Evolutionary conservation across 352 stramenopile species (phyloP).

Genomic region (Pythium phragmitis): DNA sequence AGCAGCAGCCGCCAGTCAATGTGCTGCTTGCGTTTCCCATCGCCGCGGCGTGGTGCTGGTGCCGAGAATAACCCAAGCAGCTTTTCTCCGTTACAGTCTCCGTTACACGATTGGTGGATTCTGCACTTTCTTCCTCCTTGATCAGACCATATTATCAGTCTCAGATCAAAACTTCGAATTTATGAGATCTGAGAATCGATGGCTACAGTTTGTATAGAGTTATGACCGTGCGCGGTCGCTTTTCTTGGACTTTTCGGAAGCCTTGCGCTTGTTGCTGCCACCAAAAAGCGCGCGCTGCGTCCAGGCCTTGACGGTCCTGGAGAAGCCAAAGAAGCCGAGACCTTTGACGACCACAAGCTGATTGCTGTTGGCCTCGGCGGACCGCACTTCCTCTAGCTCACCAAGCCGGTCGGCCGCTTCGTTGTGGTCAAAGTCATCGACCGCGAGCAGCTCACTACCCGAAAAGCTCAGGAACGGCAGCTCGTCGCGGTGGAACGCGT

Average conservation of each 20-base stretch:
- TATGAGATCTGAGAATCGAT: background rate
- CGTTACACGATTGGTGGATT: too few species aligned
- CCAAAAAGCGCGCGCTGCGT: constrained; percentile 20
- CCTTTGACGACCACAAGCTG: constrained; percentile 55
- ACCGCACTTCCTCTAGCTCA: constrained; percentile 26
- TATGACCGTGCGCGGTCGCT: constrained; percentile 6
- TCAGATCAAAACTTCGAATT: too few species aligned
- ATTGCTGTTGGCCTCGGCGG: constrained; percentile 7
- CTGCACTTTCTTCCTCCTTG: too few species aligned
- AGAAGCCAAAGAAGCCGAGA: constrained; percentile 42
- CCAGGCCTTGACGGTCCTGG: constrained; percentile 18
- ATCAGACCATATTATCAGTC: too few species aligned
- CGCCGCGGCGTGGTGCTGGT: background rate
- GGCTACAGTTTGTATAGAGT: background rate
- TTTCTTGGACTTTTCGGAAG: constrained; percentile 19
- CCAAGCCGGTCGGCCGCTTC: constrained; percentile 23
- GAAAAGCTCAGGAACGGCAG: constrained; percentile 56
- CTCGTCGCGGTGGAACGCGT: constrained; percentile 65
- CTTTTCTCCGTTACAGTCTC: too few species aligned
- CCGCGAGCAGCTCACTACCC: constrained; percentile 31
- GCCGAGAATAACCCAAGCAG: too few species aligned
- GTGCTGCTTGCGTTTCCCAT: background rate
- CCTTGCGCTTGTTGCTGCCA: background rate
- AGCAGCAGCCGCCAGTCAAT: background rate
- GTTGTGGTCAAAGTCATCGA: constrained; percentile 28